phyloP scores from a whole-genome alignment of 352 stramenopile genomes.

The Thalassiosira mediterranea region DNA sequence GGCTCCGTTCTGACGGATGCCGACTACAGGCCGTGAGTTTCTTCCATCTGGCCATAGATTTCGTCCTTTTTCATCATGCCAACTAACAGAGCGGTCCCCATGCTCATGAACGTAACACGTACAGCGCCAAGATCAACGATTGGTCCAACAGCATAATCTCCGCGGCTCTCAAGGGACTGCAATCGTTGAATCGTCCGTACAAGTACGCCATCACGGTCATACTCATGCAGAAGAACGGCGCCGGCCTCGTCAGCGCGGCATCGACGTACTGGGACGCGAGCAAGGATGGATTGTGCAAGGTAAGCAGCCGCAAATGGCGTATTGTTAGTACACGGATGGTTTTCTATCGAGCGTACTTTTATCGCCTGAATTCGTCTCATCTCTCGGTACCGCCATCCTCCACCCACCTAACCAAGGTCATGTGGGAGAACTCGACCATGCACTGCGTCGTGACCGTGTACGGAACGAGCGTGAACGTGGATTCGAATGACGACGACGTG shows the following conservation, averaged over 20 bases:
- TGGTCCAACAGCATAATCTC: slow-evolving; percentile 83
- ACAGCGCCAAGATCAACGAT: slow-evolving; percentile 77
- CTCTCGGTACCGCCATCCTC: too few relatives aligned
- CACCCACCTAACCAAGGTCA: slow-evolving; percentile 59
- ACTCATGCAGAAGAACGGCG: slow-evolving; percentile 85
- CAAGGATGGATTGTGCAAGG: slow-evolving; percentile 77
- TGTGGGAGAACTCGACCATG: slow-evolving; percentile 83
- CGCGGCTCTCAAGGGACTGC: slow-evolving; percentile 78
- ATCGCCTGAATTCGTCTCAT: too few relatives aligned
- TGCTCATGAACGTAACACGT: too few relatives aligned
- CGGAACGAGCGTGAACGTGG: slow-evolving; percentile 73
- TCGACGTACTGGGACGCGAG: slow-evolving; percentile 78
- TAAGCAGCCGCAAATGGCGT: too few relatives aligned
- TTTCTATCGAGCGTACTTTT: too few relatives aligned
- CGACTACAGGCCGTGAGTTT: slow-evolving; percentile 64
- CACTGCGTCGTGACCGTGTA: slow-evolving; percentile 84
- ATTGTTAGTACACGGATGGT: too few relatives aligned
- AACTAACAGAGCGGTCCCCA: too few relatives aligned
- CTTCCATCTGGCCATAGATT: neutral
- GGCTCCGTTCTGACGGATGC: slow-evolving; percentile 69
- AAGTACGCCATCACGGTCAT: slow-evolving; percentile 84
- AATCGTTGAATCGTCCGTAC: slow-evolving; percentile 80
- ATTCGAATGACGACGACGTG: neutral
- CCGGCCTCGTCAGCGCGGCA: slow-evolving; percentile 73
- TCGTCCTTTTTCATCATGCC: slow-evolving; percentile 5